These are phyloP conservation scores for Stephanodiscus minutulus DNA, from an alignment of 108 stramenopile species.

Conservation along the genomic window DNA sequence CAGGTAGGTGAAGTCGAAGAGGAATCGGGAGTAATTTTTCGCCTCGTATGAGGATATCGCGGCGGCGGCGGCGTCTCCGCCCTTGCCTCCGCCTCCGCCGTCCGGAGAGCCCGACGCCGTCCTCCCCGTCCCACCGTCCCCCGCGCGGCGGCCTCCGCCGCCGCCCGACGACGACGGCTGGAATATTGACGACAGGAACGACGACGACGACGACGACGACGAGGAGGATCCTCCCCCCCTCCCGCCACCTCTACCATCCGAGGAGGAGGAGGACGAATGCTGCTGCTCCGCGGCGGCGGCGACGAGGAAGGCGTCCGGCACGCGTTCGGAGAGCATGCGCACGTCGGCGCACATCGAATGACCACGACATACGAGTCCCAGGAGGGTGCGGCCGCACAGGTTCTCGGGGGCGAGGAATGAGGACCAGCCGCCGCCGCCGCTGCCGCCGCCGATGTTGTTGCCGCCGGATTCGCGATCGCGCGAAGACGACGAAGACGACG, in stretches of 20 bases:
- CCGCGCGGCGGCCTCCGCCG: no score
- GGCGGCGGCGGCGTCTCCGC: constrained; percentile 20
- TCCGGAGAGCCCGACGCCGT: neutral
- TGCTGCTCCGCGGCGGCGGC: constrained; percentile 21
- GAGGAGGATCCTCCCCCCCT: no score
- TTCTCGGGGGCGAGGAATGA: constrained; percentile 45
- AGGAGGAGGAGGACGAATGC: no score
- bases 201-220: neutral
- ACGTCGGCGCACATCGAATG: constrained; percentile 58
- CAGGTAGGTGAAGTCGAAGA: constrained; percentile 68
- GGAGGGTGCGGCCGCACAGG: constrained; percentile 66
- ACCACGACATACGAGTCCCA: constrained; percentile 56
- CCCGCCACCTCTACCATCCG: no score
- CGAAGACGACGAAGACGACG: no score
- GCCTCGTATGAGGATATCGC: no score
- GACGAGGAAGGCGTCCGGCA: constrained; percentile 48
- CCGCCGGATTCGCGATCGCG: no score
- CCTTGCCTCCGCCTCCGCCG: neutral
- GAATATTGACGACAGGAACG: neutral
- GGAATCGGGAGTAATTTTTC: constrained; percentile 42
- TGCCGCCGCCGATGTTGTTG: no score
- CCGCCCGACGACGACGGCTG: no score
- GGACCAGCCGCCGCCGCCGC: neutral
- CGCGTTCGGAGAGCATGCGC: constrained; percentile 38
- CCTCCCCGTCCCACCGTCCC: no score